phyloP scores from a whole-genome alignment of 148 eudicot species.

The Rhododendron simsii region DNA sequence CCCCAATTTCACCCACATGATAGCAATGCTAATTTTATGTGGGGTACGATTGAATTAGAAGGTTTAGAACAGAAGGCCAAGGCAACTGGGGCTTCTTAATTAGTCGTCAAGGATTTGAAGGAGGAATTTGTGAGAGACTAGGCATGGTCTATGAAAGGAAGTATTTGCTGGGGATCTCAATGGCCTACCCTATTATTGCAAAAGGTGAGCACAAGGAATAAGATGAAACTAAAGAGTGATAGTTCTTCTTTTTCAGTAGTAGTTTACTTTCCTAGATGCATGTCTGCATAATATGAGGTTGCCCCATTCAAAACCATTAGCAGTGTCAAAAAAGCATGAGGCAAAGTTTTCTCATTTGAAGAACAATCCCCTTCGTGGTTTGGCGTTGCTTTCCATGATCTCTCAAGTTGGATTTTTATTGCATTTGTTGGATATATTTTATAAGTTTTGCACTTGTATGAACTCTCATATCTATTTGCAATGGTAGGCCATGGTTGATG shows the following conservation, averaged over 20 bases:
- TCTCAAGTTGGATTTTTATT: background rate
- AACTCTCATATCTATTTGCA: background rate
- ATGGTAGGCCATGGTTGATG: conserved; percentile 91
- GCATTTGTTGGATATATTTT: background rate
- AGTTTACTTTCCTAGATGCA: background rate
- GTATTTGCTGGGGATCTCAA: conserved; percentile 93
- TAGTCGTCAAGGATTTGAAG: conserved; percentile 88
- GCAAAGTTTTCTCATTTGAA: background rate
- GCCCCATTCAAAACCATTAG: background rate
- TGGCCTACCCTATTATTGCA: conserved; percentile 97
- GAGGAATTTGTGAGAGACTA: conserved; percentile 99
- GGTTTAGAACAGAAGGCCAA: conserved; percentile 92
- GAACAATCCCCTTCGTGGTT: background rate
- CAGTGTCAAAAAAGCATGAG: background rate
- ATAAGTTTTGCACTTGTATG: background rate
- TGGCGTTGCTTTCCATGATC: background rate
- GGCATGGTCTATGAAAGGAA: conserved; percentile 94
- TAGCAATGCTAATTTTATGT: background rate
- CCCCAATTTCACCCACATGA: background rate
- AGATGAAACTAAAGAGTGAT: background rate
- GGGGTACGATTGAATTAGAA: conserved; percentile 88
- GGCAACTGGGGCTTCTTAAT: conserved; percentile 95
- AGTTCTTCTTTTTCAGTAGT: background rate
- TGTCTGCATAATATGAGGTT: background rate
- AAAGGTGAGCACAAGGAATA: conserved; percentile 46